phyloP scores from a whole-genome alignment of 2,329 filamentous ascomycete genomes.

The Alternaria triticina region DNA sequence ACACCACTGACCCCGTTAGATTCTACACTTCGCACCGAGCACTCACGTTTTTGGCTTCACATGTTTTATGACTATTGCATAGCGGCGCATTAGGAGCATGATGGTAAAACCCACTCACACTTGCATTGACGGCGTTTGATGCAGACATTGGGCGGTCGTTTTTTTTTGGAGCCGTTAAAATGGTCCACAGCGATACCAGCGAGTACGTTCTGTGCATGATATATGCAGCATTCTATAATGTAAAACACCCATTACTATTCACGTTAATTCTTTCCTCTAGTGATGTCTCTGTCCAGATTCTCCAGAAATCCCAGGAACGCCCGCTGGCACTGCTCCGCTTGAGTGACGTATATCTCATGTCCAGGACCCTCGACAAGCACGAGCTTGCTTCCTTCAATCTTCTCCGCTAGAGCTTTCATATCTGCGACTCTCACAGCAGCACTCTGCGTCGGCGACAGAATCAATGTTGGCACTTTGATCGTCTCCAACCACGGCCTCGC shows the following conservation, averaged over 20 bases:
- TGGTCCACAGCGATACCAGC: neutral
- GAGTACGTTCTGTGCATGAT: neutral
- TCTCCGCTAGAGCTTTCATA: slow-evolving; percentile 24
- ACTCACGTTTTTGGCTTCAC: neutral
- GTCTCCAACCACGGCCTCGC: slow-evolving; percentile 33
- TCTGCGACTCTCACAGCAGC: slow-evolving; percentile 40
- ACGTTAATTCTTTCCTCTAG: neutral
- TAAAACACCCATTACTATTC: neutral
- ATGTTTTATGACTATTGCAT: slow-evolving; percentile 9
- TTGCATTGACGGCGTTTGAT: slow-evolving; percentile 12
- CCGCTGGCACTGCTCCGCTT: slow-evolving; percentile 34
- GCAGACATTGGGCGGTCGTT: neutral
- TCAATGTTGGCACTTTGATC: slow-evolving; percentile 41
- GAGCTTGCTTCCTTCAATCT: slow-evolving; percentile 26
- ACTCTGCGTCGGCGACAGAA: slow-evolving; percentile 43
- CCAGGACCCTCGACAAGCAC: slow-evolving; percentile 37
- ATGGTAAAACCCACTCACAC: slow-evolving; percentile 3
- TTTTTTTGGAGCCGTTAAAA: neutral
- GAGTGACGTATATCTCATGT: slow-evolving; percentile 47
- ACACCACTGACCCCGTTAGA: neutral
- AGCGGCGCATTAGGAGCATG: slow-evolving; percentile 9
- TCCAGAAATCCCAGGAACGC: slow-evolving; percentile 47
- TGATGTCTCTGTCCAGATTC: neutral
- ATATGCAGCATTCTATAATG: neutral
- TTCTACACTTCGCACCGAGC: neutral